Conservation (phyloP, 805 yeast genomes). For the Blastobotrys peoriensis region DNA sequence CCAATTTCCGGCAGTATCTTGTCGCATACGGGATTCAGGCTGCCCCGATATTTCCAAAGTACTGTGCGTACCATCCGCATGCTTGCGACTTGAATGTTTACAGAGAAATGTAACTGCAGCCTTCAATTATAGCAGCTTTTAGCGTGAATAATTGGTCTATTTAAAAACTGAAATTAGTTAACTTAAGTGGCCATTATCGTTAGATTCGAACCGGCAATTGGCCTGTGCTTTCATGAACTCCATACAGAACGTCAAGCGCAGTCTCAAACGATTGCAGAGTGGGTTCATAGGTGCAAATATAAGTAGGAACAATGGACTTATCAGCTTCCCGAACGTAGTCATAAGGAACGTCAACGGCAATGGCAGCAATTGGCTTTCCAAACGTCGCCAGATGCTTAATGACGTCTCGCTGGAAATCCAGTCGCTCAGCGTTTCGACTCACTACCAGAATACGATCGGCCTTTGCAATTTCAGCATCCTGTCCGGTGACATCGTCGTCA, state of each 20-base stretch:
- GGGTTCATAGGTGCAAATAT: conserved; percentile 53
- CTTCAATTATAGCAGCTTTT: no score
- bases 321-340: conserved; percentile 44
- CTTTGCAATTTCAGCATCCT: conserved; percentile 44
- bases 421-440: conserved; percentile 47
- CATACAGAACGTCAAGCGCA: conserved; percentile 44
- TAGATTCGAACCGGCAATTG: no score
- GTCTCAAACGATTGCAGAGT: conserved; percentile 43
- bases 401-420: conserved; percentile 52
- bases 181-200: no score
- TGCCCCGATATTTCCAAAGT: conserved; percentile 35
- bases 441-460: conserved; percentile 37
- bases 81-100: conserved; percentile 30
- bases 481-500: conserved; percentile 42
- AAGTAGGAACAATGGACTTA: conserved; percentile 40
- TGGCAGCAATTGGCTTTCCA: conserved; percentile 44
- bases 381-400: conserved; percentile 47
- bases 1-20: conserved; percentile 36
- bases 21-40: conserved; percentile 33
- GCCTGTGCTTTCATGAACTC: conserved; percentile 30
- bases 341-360: conserved; percentile 53
- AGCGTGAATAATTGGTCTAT: no score
- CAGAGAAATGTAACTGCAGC: not conserved
- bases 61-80: conserved; percentile 35
- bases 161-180: no score